Conservation (phyloP, 169 alveolate genomes). For the Ichthyophthirius multifiliis region DNA sequence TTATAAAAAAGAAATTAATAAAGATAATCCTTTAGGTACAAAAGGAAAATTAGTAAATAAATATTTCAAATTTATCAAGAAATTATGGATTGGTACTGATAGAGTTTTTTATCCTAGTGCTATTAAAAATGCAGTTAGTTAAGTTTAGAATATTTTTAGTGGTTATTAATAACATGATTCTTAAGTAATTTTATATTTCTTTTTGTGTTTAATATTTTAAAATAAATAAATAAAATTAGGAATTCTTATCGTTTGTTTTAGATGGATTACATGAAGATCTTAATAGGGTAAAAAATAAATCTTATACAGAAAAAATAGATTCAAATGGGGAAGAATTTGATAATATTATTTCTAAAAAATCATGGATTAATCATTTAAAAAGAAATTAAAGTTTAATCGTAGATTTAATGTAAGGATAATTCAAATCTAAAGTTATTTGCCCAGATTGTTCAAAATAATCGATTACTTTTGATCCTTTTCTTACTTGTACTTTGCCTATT, state of each 20-base stretch:
- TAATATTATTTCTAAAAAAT: constrained; percentile 53
- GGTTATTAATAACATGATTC: constrained; percentile 91
- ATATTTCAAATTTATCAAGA: constrained; percentile 35
- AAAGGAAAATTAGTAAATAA: constrained; percentile 43
- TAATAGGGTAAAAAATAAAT: constrained; percentile 70
- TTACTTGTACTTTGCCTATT: constrained; percentile 70
- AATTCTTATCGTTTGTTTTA: constrained; percentile 64
- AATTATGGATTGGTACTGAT: constrained; percentile 26
- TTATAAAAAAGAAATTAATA: constrained; percentile 35
- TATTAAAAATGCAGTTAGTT: constrained; percentile 37
- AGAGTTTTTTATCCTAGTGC: constrained; percentile 44
- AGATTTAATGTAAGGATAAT: constrained; percentile 74
- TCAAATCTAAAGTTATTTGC: constrained; percentile 68
- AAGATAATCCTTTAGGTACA: constrained; percentile 42
- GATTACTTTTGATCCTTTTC: constrained; percentile 81
- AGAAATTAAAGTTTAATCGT: constrained; percentile 73
- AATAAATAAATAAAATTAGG: constrained; percentile 18
- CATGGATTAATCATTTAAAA: constrained; percentile 69
- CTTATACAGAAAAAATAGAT: constrained; percentile 57
- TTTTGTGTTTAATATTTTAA: neutral
- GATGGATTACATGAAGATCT: constrained; percentile 85
- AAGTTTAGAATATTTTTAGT: constrained; percentile 50
- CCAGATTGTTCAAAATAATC: constrained; percentile 57
- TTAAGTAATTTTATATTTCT: constrained; percentile 85
- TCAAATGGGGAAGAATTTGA: constrained; percentile 47